Percentiles rank a stretch among this genome's conserved stretches.
Evolutionary conservation across 164 flowering plant species (phyloP).

Genomic region (Umbilicus rupestris): DNA sequence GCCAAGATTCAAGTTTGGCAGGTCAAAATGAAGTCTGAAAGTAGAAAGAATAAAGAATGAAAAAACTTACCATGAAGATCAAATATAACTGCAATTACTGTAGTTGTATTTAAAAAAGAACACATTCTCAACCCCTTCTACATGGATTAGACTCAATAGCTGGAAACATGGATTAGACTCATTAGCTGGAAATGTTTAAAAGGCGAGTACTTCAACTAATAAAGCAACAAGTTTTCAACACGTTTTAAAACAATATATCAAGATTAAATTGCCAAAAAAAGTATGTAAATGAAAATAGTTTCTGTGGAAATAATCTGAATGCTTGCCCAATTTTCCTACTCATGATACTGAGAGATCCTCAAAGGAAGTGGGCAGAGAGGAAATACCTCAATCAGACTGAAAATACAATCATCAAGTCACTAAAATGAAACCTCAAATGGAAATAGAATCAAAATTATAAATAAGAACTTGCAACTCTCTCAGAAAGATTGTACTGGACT

Average conservation of each 20-base stretch:
- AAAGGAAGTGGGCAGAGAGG: conserved; percentile 38
- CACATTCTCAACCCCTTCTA: too few relatives aligned
- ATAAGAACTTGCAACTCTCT: conserved; percentile 27
- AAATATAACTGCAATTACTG: too few relatives aligned
- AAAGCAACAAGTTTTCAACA: neutral
- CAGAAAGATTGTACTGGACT: conserved; percentile 61
- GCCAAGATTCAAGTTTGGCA: conserved; percentile 55
- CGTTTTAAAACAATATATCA: neutral
- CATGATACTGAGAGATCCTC: conserved; percentile 14
- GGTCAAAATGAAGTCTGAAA: conserved; percentile 39
- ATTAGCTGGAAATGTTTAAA: too few relatives aligned
- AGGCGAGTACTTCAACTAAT: too few relatives aligned
- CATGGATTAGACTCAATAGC: too few relatives aligned
- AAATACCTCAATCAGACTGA: conserved; percentile 40
- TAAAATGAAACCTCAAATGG: neutral
- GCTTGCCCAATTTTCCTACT: conserved; percentile 80
- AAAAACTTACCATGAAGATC: too few relatives aligned
- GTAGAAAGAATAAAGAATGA: neutral
- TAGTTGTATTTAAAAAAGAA: too few relatives aligned
- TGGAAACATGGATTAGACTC: too few relatives aligned
- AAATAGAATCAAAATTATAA: neutral
- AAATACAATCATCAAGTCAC: conserved; percentile 2
- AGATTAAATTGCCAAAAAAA: neutral
- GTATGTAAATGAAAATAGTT: neutral
- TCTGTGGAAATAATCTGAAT: conserved; percentile 32